These are phyloP conservation scores for Sphaerobolus stellatus DNA, from an alignment of 1,284 basidiomycete species.

Conservation along the genomic window DNA sequence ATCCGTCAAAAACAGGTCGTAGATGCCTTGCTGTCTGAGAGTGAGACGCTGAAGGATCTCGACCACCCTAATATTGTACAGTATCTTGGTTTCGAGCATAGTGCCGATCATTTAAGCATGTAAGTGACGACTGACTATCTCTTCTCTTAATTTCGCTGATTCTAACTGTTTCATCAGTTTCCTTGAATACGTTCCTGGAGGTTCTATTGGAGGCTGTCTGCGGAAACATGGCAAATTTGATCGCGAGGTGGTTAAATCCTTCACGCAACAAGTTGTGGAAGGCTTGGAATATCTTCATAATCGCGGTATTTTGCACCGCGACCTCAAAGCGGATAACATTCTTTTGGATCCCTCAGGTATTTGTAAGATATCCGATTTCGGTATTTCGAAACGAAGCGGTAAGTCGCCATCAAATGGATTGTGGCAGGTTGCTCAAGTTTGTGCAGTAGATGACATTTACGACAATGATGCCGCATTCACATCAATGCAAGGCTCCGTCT, in stretches of 20 bases:
- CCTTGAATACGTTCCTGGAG: conserved; percentile 97
- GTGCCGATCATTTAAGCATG: conserved; percentile 89
- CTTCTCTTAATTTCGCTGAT: conserved; percentile 11
- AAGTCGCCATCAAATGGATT: conserved; percentile 10
- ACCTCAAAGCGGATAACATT: conserved; percentile 98
- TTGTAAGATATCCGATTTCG: conserved; percentile 99
- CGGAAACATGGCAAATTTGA: conserved; percentile 92
- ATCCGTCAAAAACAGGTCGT: conserved; percentile 83
- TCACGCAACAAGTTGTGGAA: conserved; percentile 88
- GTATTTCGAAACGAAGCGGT: conserved; percentile 83
- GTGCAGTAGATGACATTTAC: conserved; percentile 71
- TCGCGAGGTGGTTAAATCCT: conserved; percentile 90
- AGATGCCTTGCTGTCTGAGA: conserved; percentile 91
- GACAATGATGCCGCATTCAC: conserved; percentile 75
- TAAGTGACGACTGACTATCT: conserved; percentile 41
- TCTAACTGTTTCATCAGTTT: conserved; percentile 56
- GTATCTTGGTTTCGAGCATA: conserved; percentile 97
- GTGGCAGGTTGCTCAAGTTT: conserved; percentile 1
- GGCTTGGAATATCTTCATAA: conserved; percentile 94
- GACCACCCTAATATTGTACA: conserved; percentile 98
- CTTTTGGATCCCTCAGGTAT: conserved; percentile 90
- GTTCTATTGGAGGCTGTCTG: conserved; percentile 91
- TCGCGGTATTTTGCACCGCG: conserved; percentile 90
- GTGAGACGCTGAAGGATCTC: conserved; percentile 92
- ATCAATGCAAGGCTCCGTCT: conserved; percentile 95